phyloP scores from a whole-genome alignment of 192 early-diverging fungal genomes.

The Lobosporangium transversale region DNA sequence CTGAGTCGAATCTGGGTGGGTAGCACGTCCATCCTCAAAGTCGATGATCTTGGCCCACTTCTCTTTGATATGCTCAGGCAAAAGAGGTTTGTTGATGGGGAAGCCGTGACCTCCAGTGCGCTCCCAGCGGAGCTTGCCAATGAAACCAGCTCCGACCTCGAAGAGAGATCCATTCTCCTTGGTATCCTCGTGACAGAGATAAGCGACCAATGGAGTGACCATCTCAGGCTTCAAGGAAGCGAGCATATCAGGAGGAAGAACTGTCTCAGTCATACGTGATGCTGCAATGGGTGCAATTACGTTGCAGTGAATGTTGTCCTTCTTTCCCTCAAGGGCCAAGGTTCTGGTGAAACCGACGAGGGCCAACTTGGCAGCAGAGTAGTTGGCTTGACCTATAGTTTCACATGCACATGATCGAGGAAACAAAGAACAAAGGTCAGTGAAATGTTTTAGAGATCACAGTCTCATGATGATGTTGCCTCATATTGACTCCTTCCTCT shows the following conservation, averaged over 20 bases:
- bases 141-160: slow-evolving; percentile 96
- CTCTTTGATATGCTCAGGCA: slow-evolving; percentile 85
- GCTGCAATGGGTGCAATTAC: slow-evolving; percentile 98
- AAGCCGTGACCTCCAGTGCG: slow-evolving; percentile 94
- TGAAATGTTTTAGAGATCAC: too few species aligned
- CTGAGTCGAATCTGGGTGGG: slow-evolving; percentile 81
- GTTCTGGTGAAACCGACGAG: slow-evolving; percentile 91
- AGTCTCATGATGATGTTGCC: too few species aligned
- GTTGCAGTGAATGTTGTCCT: slow-evolving; percentile 93
- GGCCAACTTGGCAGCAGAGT: slow-evolving; percentile 91
- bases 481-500: too few species aligned
- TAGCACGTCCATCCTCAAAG: slow-evolving; percentile 97
- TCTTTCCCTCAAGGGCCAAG: slow-evolving; percentile 93
- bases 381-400: slow-evolving; percentile 74
- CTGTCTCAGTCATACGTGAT: slow-evolving; percentile 97
- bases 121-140: slow-evolving; percentile 96
- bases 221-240: slow-evolving; percentile 97
- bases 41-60: slow-evolving; percentile 85
- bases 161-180: slow-evolving; percentile 91
- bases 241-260: slow-evolving; percentile 95
- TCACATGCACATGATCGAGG: too few species aligned
- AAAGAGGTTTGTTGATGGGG: slow-evolving; percentile 80
- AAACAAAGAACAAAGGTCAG: too few species aligned
- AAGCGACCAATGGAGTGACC: slow-evolving; percentile 92
- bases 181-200: slow-evolving; percentile 88